Evolutionary conservation across 2,329 filamentous ascomycete species (phyloP), one percentile per base, ranked within the genome.

Genomic region (Daldinia sp.): DNA sequence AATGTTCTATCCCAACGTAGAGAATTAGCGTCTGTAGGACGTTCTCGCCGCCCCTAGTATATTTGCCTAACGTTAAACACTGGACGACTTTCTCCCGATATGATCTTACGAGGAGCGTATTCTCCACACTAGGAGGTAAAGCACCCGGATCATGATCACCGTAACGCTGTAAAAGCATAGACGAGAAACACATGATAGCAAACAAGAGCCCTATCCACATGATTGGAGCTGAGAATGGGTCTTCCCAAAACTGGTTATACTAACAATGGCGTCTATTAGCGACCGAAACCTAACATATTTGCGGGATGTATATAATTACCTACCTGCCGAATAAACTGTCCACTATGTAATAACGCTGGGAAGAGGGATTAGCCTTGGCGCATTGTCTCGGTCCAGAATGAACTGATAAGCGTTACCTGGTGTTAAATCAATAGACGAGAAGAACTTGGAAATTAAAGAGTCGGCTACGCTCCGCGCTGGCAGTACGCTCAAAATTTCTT

Each of bases 181-280:
- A 65, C 1, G 80, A 75, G 3, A 82, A 66, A 56, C 77, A 79
- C 58, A 83, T 72, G 1, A 84, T 82, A 9, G 74, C 73, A 67
- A 79, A 83, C 0, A 83, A 66, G 1, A 82, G 74, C 3, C 78
- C 81, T 8, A 84, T 56, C 81, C 81, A 84, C 57, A 78, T 76
- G 4, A 76, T 71, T 0, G 80, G 75, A 0, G 75, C 73, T 0
- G 68, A 67, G 1, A 59, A 57, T 3, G 78, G 79, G 13, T 77
- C 68, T 11, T 72, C 62, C 80, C 81, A 83, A 53, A 82, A 83
- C 1, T 70, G 64, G 1, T 78, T 75, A 50, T 84, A 84, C 76
- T 80, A 17, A n/a, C 23, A 29, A 15, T 4, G 23, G 10, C 15
- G 9, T 19, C 1, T 29, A 32, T 66, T 37, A 68, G 51, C 15